Conservation (phyloP, 495 filamentous ascomycete genomes). For the Aspergillus sparsus region DNA sequence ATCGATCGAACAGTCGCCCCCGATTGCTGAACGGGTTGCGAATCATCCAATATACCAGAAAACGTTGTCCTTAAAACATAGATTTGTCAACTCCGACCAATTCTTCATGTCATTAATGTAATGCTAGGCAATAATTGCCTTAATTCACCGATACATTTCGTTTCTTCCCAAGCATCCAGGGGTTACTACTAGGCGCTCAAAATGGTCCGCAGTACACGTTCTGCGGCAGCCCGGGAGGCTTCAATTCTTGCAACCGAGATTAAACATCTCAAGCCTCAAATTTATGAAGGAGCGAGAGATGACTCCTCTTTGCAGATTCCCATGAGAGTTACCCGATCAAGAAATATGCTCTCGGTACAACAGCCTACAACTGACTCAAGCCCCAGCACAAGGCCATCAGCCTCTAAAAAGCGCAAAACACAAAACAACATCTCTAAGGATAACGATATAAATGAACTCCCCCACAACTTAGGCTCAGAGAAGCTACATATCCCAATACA, state of each 20-base stretch:
- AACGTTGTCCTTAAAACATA: too few relatives aligned
- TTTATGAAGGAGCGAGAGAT: not conserved
- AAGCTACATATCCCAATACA: not conserved
- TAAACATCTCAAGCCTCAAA: constrained; percentile 6
- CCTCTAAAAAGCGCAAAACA: constrained; percentile 27
- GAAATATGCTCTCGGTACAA: constrained; percentile 6
- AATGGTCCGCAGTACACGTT: constrained; percentile 30
- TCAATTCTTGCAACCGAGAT: constrained; percentile 21
- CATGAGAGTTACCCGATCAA: constrained; percentile 8
- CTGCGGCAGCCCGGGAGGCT: constrained; percentile 25
- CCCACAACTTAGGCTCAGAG: constrained; percentile 43
- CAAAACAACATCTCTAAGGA: constrained; percentile 13
- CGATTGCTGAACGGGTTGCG: too few relatives aligned
- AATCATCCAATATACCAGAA: too few relatives aligned
- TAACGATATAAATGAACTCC: constrained; percentile 36
- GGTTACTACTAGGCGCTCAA: not conserved
- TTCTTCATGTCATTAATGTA: too few relatives aligned
- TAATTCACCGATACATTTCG: too few relatives aligned
- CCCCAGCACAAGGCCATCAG: not conserved
- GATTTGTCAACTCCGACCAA: too few relatives aligned
- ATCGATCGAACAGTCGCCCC: not conserved
- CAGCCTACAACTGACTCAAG: not conserved
- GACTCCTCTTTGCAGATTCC: not conserved
- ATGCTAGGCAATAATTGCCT: too few relatives aligned
- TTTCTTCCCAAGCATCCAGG: not conserved